Base-by-base conservation (phyloP, 805 yeast genomes). In the Ogataea philodendri region DNA sequence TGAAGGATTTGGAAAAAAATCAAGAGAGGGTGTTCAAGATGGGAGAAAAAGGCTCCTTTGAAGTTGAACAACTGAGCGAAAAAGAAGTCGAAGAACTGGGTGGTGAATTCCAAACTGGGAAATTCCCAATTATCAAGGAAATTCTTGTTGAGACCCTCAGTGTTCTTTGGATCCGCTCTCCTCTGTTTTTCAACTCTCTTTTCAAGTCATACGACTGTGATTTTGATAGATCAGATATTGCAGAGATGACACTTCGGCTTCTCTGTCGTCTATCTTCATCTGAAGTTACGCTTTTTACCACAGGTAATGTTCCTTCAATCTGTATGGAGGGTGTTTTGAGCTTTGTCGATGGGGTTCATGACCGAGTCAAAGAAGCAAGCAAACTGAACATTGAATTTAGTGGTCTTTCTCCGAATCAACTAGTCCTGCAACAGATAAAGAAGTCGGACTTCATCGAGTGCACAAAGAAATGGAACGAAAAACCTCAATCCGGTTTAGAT, bases 131-230 rank as follows among this genome's bases (percentile, higher is more conserved):
- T n/a, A 63, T 80, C 1, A 82, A 90, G 47, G 98, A 93, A 55
- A 69, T 85, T 41, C 68, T 93, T 47, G 73, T 89, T 26, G 98
- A 93, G 60, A 79, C 89, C 9, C 62, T 90, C 2, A 84, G 96
- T 3, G 77, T 82, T 30, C 61, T 84, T 18, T 84, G 94, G 95
- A 73, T 81, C 5, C 72, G 95, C 39, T 76, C 85, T 0, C 90
- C 96, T 2, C 64, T 73, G 3, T 80, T 86, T 39, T 87, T 88
- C 57, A 75, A 87, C 9, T 74, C 78, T 27, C 59, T 89, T 22
- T 93, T 84, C 56, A 79, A 84, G 37, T 81, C 80, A 38, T 93
- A 79, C 57, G 98, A 93, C 58, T 90, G 97, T 60, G 90, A 87
- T 54, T 79, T 87, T 46, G 95, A 87, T 42, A 76, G 90, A 46